Evolutionary conservation across 176 grass and related monocot genomes (phyloP), one percentile per base, ranked within the genome.

Genomic region (Lolium rigidum): DNA sequence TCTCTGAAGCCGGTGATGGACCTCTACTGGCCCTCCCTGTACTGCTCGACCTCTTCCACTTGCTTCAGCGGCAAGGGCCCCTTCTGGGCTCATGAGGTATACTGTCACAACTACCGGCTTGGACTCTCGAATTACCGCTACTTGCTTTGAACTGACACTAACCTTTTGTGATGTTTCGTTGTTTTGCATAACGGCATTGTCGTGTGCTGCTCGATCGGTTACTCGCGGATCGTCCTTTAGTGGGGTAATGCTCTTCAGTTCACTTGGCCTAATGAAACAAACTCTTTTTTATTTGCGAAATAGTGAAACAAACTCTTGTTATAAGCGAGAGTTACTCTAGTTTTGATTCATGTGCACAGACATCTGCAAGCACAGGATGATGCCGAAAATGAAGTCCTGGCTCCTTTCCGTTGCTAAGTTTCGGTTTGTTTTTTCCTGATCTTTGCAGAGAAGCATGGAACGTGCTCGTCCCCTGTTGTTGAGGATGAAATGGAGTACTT

Each of bases 11-110:
- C 86, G 5, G 48, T 0, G 28, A 70, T 91, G 59, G 6, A 84
- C 8, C 51, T 70, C 61, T 91, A 88, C 81, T 91, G 89, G 89
- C 89, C 85, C 25, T 91, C 89, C 41, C 70, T 91, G n/a, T 88
- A 80, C 77, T 91, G 89, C 70, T 84, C 85, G 13, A 22, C 81
- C 12, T 54, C 89, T n/a, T 87, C 81, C 16, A 91, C 81, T 12
- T 91, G 89, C 70, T 91, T 91, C 81, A 87, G 85, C 15, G 89
- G 89, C 76, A 91, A 46, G 76, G 85, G 89, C 4, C 81, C 69
- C 16, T 91, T 91, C 81, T 91, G 85, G 89, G 89, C 89, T 76
- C 89, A 91, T 49, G 89, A 91, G 89, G 89, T 91, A 78, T 62
- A 10, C 17, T 41, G 2, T 35, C 77, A 47, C 9, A 86, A 37